phyloP scores from a whole-genome alignment of 2,329 filamentous ascomycete genomes.

The Periconia macrospinosa region DNA sequence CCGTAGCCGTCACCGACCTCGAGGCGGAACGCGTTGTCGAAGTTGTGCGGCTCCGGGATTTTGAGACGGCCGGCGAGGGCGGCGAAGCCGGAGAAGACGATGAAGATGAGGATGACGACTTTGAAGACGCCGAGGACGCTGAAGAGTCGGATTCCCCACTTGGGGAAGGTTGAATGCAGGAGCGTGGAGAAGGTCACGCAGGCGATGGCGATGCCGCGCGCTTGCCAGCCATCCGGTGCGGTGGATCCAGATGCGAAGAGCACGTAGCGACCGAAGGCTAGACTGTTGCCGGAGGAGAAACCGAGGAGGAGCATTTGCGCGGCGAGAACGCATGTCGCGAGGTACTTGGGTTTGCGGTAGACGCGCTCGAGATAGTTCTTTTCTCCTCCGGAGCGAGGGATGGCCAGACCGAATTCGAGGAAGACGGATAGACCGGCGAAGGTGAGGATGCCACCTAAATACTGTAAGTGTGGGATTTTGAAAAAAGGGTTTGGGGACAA shows the following conservation, averaged over 20 bases:
- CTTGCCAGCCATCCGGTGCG: conserved; percentile 57
- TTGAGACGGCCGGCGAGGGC: conserved; percentile 36
- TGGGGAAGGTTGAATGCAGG: conserved; percentile 57
- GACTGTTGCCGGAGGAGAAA: conserved; percentile 61
- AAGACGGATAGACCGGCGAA: conserved; percentile 64
- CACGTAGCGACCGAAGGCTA: conserved; percentile 62
- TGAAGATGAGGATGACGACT: conserved; percentile 60
- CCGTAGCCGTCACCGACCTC: conserved; percentile 35
- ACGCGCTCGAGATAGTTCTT: conserved; percentile 69
- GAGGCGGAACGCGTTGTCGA: conserved; percentile 59
- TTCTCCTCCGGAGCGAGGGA: conserved; percentile 64
- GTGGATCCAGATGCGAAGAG: conserved; percentile 56
- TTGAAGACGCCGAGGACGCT: conserved; percentile 65
- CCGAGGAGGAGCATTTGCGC: conserved; percentile 65
- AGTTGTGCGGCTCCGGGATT: conserved; percentile 57
- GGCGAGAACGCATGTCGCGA: conserved; percentile 62
- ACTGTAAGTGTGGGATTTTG: background rate
- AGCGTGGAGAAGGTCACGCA: conserved; percentile 56
- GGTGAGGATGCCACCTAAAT: conserved; percentile 51
- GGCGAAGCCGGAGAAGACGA: conserved; percentile 59
- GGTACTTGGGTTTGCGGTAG: conserved; percentile 60
- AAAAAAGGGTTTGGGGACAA: conserved; percentile 12
- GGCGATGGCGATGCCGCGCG: conserved; percentile 55
- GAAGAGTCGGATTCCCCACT: conserved; percentile 62
- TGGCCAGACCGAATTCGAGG: conserved; percentile 65